phyloP scores from a whole-genome alignment of 1,139 yeast species.

The Debaryomyces singareniensis region DNA sequence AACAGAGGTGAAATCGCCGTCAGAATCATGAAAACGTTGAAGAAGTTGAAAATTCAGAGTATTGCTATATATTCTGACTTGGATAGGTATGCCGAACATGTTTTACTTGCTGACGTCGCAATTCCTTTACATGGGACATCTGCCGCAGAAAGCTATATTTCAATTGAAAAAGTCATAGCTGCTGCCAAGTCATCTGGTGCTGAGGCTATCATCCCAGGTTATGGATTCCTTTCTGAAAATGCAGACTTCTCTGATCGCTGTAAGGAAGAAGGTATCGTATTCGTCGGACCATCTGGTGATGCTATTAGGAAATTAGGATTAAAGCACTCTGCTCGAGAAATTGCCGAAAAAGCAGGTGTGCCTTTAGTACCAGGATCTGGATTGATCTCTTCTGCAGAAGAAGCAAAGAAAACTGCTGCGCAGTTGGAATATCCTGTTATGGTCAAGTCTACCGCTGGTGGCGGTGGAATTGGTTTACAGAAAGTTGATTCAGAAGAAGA shows the following conservation, averaged over 20 bases:
- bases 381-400: conserved; percentile 59
- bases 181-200: conserved; percentile 83
- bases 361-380: conserved; percentile 96
- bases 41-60: conserved; percentile 67
- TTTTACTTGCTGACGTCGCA: conserved; percentile 71
- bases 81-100: conserved; percentile 86
- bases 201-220: conserved; percentile 94
- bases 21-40: conserved; percentile 81
- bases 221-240: conserved; percentile 93
- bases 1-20: conserved; percentile 98
- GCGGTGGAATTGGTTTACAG: conserved; percentile 97
- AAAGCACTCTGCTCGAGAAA: conserved; percentile 93
- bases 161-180: conserved; percentile 72
- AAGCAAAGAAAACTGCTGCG: conserved; percentile 74
- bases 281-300: conserved; percentile 93
- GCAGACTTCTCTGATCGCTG: conserved; percentile 93
- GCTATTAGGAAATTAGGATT: conserved; percentile 86
- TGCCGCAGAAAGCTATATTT: conserved; percentile 86
- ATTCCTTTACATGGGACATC: conserved; percentile 73
- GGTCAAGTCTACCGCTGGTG: conserved; percentile 98
- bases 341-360: conserved; percentile 81
- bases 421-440: conserved; percentile 82
- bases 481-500: conserved; percentile 80
- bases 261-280: conserved; percentile 72
- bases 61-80: conserved; percentile 89